Base-by-base conservation (phyloP, 2,329 filamentous ascomycete genomes). In the Diaporthe citri region DNA sequence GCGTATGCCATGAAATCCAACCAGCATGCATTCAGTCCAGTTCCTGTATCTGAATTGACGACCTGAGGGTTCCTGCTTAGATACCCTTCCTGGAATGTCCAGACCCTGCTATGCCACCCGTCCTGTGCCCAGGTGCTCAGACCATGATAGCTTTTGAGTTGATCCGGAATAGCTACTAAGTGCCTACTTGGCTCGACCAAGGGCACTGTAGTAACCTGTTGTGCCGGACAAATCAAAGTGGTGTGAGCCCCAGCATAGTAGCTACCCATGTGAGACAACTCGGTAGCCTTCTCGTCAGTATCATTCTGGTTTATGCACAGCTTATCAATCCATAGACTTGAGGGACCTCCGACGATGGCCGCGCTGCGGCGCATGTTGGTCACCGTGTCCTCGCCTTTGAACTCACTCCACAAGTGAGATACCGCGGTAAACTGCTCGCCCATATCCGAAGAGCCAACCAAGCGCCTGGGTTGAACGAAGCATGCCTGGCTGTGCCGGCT, bases 291-390 rank as follows among this genome's bases (percentile, higher is more conserved):
- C 55, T 57, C 55, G 4, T 57, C 55, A 57, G 31, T 57, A 36
- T 57, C 55, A 3, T n/a, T n/a, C 31, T 57, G 55, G 4, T 57
- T 36, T 36, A 57, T 57, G 55, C 55, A 57, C 55, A 57, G 55
- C 55, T 57, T 57, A 57, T 57, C 28, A 13, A 57, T 57, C 55
- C 55, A 57, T 36, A 57, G 55, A 57, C 31, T 57, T 57, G 55
- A 36, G 4, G 55, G 55, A 12, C 55, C 55, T 22, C 31, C 28
- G 1, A 57, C 31, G 55, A 13, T 57, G 31, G 55, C 28, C 22
- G 55, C 55, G 55, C 31, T 34, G 17, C 9, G 55, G 1, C 31
- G 55, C 55, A 57, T 57, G 17, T 22, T 36, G 4, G 0, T 13
- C 4, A 57, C 3, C 31, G 55, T 57, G 55, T 57, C 55, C 55